Conservation (phyloP, 768 basidiomycete genomes). For the Gautieria morchelliformis region DNA sequence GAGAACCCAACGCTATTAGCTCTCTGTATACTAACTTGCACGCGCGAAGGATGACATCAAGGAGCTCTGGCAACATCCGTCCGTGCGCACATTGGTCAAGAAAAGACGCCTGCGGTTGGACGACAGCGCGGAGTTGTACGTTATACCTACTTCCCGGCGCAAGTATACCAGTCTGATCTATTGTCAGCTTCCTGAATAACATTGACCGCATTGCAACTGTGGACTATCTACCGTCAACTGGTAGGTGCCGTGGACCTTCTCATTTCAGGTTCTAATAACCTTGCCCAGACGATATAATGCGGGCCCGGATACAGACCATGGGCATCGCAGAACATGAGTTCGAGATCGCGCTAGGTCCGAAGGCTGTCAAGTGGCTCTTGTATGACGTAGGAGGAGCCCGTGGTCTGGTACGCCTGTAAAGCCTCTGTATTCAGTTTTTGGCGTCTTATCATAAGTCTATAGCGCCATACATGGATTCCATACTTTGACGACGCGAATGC, state of each 20-base stretch:
- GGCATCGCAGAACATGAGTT: constrained; percentile 80
- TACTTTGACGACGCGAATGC: constrained; percentile 69
- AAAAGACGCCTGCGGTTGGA: constrained; percentile 68
- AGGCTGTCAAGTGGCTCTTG: constrained; percentile 63
- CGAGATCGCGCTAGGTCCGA: constrained; percentile 67
- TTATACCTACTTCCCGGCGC: constrained; percentile 10
- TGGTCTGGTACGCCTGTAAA: constrained; percentile 32
- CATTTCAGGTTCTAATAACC: constrained; percentile 11
- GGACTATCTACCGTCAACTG: constrained; percentile 68
- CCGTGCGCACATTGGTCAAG: constrained; percentile 57
- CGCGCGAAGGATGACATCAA: constrained; percentile 43
- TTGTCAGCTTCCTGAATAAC: constrained; percentile 58
- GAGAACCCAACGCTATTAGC: neutral
- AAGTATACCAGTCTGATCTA: constrained; percentile 4
- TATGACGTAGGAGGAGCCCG: constrained; percentile 66
- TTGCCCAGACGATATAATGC: constrained; percentile 66
- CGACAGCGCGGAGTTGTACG: constrained; percentile 86
- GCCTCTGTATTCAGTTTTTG: neutral
- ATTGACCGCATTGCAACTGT: constrained; percentile 60
- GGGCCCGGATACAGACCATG: constrained; percentile 88
- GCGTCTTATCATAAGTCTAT: neutral
- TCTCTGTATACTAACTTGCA: neutral
- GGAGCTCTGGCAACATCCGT: constrained; percentile 63
- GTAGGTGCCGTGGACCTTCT: constrained; percentile 33
- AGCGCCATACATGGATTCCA: constrained; percentile 68